These are phyloP conservation scores for Agaricus subrufescens DNA, from an alignment of 768 basidiomycete species.

Conservation along the genomic window DNA sequence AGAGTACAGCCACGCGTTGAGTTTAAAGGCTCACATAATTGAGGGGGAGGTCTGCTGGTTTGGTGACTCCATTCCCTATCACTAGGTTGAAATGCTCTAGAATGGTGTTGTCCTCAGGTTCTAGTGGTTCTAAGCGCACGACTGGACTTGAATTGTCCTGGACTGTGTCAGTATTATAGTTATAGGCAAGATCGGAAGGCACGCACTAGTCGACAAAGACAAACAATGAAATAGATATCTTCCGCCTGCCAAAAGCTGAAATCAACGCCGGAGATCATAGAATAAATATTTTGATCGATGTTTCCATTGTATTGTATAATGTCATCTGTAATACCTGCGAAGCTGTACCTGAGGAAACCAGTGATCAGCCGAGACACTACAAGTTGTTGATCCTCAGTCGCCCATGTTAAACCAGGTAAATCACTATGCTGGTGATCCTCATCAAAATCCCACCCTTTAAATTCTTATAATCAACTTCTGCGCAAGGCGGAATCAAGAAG, in stretches of 20 bases:
- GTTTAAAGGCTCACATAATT: background rate
- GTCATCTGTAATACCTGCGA: too few relatives aligned
- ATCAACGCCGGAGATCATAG: too few relatives aligned
- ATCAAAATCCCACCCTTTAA: background rate
- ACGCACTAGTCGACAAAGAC: background rate
- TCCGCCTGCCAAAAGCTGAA: too few relatives aligned
- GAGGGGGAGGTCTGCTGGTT: background rate
- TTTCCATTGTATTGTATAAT: background rate
- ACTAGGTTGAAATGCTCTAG: background rate
- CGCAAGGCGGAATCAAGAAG: too few relatives aligned
- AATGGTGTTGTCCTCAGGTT: background rate
- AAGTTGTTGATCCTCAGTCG: background rate
- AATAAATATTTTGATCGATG: background rate
- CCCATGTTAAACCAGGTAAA: background rate
- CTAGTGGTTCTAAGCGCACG: background rate
- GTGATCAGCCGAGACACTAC: background rate
- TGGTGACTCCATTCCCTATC: background rate
- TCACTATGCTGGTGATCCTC: background rate
- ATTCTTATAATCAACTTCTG: background rate
- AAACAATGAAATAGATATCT: background rate
- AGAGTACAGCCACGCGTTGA: too few relatives aligned
- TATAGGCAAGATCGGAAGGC: background rate
- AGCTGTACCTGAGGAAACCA: too few relatives aligned
- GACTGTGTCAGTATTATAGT: background rate
- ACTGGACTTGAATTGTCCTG: background rate